A percentile compares a stretch with the other conserved stretches of the same genome.
phyloP scores from a whole-genome alignment of 163 green algal genomes.

The Chlamydomonas reinhardtii region DNA sequence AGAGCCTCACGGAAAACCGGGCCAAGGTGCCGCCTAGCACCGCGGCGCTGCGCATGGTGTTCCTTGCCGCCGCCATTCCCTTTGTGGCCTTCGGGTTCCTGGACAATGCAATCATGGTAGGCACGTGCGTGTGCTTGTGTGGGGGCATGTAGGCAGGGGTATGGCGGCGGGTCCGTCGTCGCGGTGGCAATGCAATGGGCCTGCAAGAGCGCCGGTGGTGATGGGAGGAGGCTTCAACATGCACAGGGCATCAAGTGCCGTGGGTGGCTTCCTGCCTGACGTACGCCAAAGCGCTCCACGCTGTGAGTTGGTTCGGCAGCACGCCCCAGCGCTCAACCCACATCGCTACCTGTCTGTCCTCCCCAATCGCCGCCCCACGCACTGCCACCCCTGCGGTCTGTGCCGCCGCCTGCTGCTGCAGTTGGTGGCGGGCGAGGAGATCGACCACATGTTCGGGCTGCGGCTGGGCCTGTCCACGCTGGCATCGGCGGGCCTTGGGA shows the following conservation, averaged over 20 bases:
- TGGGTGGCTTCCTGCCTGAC: no score
- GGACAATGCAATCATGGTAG: slow-evolving; percentile 49
- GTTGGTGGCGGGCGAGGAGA: slow-evolving; percentile 48
- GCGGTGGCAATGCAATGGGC: no score
- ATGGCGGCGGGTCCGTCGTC: not conserved
- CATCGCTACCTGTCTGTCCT: no score
- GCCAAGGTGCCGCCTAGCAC: slow-evolving; percentile 29
- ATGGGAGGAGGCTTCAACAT: no score
- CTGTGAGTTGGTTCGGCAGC: no score
- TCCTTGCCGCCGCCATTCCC: slow-evolving; percentile 63
- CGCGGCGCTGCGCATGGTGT: slow-evolving; percentile 50
- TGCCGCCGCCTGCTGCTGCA: not conserved
- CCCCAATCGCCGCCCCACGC: no score
- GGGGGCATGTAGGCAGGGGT: not conserved
- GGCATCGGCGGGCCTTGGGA: slow-evolving; percentile 82
- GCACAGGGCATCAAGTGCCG: no score
- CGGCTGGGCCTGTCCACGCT: slow-evolving; percentile 78
- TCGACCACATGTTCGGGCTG: slow-evolving; percentile 43
- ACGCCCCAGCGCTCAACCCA: no score
- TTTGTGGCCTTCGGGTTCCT: slow-evolving; percentile 60
- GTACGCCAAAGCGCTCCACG: no score
- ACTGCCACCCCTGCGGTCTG: no score
- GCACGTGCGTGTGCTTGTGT: not conserved
- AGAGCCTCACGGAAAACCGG: slow-evolving; percentile 19
- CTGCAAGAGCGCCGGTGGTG: no score